Evolutionary conservation across 179 eudicot genomes (phyloP), one percentile per base, ranked within the genome.

Genomic region (Heliamphora pulchella): DNA sequence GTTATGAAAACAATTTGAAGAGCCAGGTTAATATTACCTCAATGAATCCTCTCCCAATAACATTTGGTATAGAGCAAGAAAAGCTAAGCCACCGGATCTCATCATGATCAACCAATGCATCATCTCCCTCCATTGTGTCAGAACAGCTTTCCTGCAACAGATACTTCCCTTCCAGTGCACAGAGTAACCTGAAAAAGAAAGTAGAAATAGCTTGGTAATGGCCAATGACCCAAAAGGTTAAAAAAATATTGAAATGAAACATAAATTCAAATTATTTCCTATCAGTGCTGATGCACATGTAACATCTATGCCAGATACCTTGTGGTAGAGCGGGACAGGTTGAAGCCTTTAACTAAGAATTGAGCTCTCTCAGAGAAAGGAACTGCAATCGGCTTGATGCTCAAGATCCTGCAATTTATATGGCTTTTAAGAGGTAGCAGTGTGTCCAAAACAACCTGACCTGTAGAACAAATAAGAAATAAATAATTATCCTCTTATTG

Each of bases 351-450:
- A 71, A 94, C 87, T 20, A 79, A 86, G 82, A 93, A 90, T 41
- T 80, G 84, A 80, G 86, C 91, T 62, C 65, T 84, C 84, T 91
- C 87, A 73, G 90, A 86, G 50, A 84, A 46, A 61, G 96, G 78
- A 85, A 91, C 92, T n/a, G 98, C 98, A 81, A 94, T 83, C 6
- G 98, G 98, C 80, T 87, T 89, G 85, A 94, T 89, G 84, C 90
- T 88, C 69, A 84, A 84, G 82, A 94, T 89, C 79, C 82, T 85
- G 73, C 85, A 83, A 77, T 83, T 79, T 65, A 50, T 82, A 78
- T 83, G 83, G 79, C 83, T 85, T 78, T 76, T 84, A 31, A 74
- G 70, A 48, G 96, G 91, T 77, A 93, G 83, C 18, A 89, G 87
- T 14, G 97, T 87, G 81, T 93, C 96, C 47, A 93, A 84, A 81